These are phyloP conservation scores for Sanghuangporus baumii DNA, from an alignment of 1,284 basidiomycete species.

Conservation along the genomic window DNA sequence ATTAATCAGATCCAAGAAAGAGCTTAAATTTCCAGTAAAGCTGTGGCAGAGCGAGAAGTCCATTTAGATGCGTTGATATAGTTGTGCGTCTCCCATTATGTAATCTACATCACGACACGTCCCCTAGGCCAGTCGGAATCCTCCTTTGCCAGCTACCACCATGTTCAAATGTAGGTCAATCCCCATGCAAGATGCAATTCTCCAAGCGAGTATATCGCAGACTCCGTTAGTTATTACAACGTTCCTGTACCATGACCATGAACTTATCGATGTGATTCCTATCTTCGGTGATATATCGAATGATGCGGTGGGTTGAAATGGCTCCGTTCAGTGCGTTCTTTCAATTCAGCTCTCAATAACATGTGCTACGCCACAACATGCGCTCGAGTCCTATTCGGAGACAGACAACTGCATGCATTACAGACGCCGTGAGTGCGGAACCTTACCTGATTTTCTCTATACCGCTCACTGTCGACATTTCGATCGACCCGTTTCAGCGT, in stretches of 20 bases:
- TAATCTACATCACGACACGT: no score
- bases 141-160: background rate
- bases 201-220: no score
- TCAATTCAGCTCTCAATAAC: background rate
- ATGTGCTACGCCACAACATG: conserved; percentile 1
- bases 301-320: background rate
- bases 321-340: background rate
- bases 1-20: no score
- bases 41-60: no score
- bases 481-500: background rate
- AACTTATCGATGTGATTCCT: background rate
- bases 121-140: no score
- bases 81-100: no score
- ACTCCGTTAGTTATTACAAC: no score
- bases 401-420: background rate
- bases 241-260: no score
- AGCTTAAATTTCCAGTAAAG: no score
- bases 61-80: no score
- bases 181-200: no score
- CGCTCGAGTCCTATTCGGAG: background rate
- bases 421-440: background rate
- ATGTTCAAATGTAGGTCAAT: no score
- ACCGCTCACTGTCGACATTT: background rate
- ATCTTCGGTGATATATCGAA: background rate
- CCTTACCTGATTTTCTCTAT: background rate